Evolutionary conservation across 441 rosid species (phyloP), one percentile per base, ranked within the genome.

Genomic region (Corymbia citriodora): DNA sequence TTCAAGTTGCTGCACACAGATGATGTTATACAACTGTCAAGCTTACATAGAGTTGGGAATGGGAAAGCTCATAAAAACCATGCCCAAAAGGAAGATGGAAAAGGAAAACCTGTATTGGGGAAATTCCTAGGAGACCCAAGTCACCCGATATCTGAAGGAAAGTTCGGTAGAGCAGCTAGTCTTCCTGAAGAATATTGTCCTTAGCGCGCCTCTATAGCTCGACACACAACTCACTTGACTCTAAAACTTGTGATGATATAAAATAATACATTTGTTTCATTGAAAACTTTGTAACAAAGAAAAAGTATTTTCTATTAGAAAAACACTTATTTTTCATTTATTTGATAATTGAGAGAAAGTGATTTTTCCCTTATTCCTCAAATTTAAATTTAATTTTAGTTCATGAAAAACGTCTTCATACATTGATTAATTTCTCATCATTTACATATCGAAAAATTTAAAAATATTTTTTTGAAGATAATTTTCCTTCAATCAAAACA

Each of bases 321-420:
- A 4, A 25, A 4, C 2, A 59, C 2, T 59, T 23, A 59, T 3
- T 10, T 17, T 68, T 31, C 19, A 31, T 31, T 68, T 68, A 11
- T 70, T 33, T 33, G 19, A 31, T 68, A 8, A 15, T 16, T 31
- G n/a, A 68, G 36, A 17, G n/a, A 68, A 16, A 68, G 0, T n/a
- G 19, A 68, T 68, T 68, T 31, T 36, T 36, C 40, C 74, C 21
- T 16, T 68, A 8, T 68, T 31, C 19, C 2, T 65, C 36, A 16
- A 40, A 40, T 4, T 40, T 40, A 40, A 40, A 40, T 40, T 40
- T 40, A 6, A 40, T 40, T 40, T 40, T 23, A 17, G 19, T 33
- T 10, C 13, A 31, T 33, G 79, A 2, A 72, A 70, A 36, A 10
- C 6, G 0, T 10, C 18, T 72, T 3, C 0, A 7, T 19, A 5